A percentile compares a stretch with the other conserved stretches of the same genome.
These are phyloP conservation scores for Iberis pinnata DNA, from an alignment of 345 rosid species.

Conservation along the genomic window DNA sequence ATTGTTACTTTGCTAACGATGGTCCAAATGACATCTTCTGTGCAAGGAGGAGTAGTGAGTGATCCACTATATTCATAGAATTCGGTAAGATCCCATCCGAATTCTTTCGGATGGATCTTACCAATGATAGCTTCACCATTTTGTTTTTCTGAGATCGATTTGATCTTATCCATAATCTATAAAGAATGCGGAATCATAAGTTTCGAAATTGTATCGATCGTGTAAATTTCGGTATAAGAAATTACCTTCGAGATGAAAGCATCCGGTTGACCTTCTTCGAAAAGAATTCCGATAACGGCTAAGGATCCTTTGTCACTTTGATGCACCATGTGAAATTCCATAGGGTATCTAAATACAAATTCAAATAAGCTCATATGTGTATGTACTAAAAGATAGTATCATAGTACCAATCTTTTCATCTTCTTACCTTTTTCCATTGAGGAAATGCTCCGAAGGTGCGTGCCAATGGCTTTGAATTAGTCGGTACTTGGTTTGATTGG, in stretches of 20 bases:
- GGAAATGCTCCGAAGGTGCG: constrained; percentile 61
- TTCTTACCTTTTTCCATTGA: constrained; percentile 46
- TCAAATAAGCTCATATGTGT: too few relatives aligned
- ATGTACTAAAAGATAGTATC: too few relatives aligned
- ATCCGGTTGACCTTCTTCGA: constrained; percentile 57
- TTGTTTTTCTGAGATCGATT: background rate
- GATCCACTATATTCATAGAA: constrained; percentile 71
- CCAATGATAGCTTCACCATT: constrained; percentile 33
- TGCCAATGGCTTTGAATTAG: constrained; percentile 64
- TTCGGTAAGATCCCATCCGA: constrained; percentile 41
- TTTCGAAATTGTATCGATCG: too few relatives aligned
- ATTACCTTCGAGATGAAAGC: constrained; percentile 48
- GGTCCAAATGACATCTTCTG: constrained; percentile 68
- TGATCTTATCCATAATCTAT: constrained; percentile 22
- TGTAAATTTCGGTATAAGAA: background rate
- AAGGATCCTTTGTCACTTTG: constrained; percentile 22
- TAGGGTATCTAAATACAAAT: constrained; percentile 21
- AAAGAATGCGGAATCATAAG: background rate
- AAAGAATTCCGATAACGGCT: constrained; percentile 52
- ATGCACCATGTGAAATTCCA: constrained; percentile 69
- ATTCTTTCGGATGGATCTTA: constrained; percentile 40
- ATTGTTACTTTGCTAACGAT: constrained; percentile 41
- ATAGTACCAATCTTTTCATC: background rate
- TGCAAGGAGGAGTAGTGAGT: constrained; percentile 77
- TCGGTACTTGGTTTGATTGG: constrained; percentile 41